Evolutionary conservation across 1,284 basidiomycete species (phyloP), one percentile per base, ranked within the genome.

Genomic region (Tetrapyrgos nigripes): DNA sequence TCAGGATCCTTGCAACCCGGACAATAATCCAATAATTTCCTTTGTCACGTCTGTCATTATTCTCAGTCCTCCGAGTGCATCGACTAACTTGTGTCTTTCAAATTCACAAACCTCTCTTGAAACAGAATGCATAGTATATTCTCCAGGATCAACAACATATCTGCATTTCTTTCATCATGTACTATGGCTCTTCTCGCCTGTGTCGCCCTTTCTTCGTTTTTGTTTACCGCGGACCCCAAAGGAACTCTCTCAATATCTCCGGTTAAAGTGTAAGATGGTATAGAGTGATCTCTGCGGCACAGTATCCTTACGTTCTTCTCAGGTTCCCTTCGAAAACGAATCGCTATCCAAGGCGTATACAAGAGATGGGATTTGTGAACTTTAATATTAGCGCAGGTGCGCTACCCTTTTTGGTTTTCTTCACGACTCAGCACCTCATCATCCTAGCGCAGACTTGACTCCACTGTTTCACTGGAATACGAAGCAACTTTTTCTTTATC

Each of bases 381-480:
- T 93, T 93, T 75, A 89, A 93, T 70, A 75, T 92, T 51, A 84
- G 83, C 52, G 89, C 91, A 55, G 92, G 92, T 90, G 64, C 60
- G 83, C 70, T 21, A 26, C n/a, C 24, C 46, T 57, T 23, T 51
- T 49, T 31, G 55, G 27, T 11, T 31, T 45, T 5, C 29, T 57
- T 14, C 26, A 17, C 8, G 17, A 8, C 4, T 17, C 17, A 40
- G 37, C 5, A 8, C 19, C 17, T 40, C 5, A 40, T 4, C 17
- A 17, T 40, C 5, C 4, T 40, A 17, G 4, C 19, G 33, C 67
- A 91, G 94, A 97, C 74, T 77, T 96, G 13, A 78, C 82, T 10
- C 84, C 92, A 3, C 78, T 97, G 19, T 97, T 96, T 76, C 82
- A 94, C 72, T 97, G 94, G 93, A 97, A 97, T 72, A 97, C 94